Base-by-base conservation (phyloP, 306 rosid species). In the Inga laurina region DNA sequence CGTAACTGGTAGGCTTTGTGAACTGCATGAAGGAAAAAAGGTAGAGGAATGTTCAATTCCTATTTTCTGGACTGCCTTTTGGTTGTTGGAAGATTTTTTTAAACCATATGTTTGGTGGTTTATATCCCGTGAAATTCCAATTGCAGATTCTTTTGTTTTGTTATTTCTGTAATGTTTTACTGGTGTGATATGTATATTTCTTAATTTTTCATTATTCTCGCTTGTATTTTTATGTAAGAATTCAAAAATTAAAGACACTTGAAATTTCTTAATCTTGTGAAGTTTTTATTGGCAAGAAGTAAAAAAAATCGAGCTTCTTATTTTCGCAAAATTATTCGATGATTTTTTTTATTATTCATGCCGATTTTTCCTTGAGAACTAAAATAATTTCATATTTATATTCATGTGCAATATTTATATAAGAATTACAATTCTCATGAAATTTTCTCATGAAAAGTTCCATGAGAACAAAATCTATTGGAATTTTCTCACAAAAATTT, bases 11-110 rank as follows among this genome's bases (percentile, higher is more conserved):
- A 0, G 99, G 94, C 84, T 96, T 96, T 21, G 99, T 98, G 18
- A 92, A 96, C 87, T 96, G 97, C 87, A 90, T 96, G 98, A 96
- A 94, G 94, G 43, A 94, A 94, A 91, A 97, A 92, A 86, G 99
- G 97, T 74, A 88, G 99, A 74, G 98, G 97, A 88, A 91, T 94
- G 99, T 92, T 97, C 75, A 89, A 22, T 62, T 24, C 13, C 18
- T 62, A 10, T 62, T 62, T 19, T 54, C 2, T 19, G 2, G 24
- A 19, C 27, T 18, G 22, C n/a, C 24, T 54, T 6, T 54, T 54
- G 61, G 10, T 54, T 54, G 8, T 54, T 18, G 61, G 24, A 54
- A 19, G 61, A 54, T 19, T 54, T 54, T 49, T 7, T 54, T 6
- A 19, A 54, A 19, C 24, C 61, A 54, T 19, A 15, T 51, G 22